Percentiles rank a stretch among this genome's conserved stretches.
These are phyloP conservation scores for Parachaetomium inaequale DNA, from an alignment of 495 filamentous ascomycete genomes.

Conservation along the genomic window DNA sequence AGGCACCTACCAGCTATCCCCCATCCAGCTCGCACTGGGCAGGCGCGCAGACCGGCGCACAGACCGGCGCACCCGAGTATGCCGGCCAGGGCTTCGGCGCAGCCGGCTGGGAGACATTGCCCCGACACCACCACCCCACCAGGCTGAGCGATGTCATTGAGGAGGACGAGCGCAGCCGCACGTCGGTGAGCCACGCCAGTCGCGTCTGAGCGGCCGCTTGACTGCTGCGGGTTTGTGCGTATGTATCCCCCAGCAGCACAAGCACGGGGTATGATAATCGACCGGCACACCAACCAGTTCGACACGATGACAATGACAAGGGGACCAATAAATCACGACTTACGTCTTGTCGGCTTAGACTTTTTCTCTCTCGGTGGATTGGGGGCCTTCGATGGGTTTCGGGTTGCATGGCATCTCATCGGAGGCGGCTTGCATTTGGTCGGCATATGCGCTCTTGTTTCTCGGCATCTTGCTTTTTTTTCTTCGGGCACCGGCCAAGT, in stretches of 20 bases:
- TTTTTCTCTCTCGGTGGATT: neutral
- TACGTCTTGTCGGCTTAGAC: constrained; percentile 7
- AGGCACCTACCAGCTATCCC: constrained; percentile 35
- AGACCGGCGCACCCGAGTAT: constrained; percentile 39
- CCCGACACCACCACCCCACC: constrained; percentile 93
- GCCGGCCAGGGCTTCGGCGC: constrained; percentile 61
- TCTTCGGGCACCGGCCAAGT: neutral
- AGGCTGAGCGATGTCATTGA: constrained; percentile 92
- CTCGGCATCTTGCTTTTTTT: neutral
- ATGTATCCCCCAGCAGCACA: neutral
- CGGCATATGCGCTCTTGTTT: neutral
- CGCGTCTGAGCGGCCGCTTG: constrained; percentile 31
- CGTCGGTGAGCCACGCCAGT: constrained; percentile 50
- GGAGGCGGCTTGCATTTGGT: constrained; percentile 9
- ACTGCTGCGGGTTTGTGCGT: neutral
- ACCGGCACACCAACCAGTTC: neutral
- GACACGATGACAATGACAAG: neutral
- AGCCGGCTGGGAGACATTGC: constrained; percentile 71
- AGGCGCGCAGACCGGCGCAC: constrained; percentile 26
- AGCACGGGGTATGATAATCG: neutral
- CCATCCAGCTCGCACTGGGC: constrained; percentile 36
- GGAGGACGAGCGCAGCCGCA: constrained; percentile 67
- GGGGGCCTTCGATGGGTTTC: neutral
- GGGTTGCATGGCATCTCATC: constrained; percentile 4
- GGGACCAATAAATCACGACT: constrained; percentile 5